Base-by-base conservation (phyloP, 2,329 filamentous ascomycete genomes). In the Albifimbria verrucaria region DNA sequence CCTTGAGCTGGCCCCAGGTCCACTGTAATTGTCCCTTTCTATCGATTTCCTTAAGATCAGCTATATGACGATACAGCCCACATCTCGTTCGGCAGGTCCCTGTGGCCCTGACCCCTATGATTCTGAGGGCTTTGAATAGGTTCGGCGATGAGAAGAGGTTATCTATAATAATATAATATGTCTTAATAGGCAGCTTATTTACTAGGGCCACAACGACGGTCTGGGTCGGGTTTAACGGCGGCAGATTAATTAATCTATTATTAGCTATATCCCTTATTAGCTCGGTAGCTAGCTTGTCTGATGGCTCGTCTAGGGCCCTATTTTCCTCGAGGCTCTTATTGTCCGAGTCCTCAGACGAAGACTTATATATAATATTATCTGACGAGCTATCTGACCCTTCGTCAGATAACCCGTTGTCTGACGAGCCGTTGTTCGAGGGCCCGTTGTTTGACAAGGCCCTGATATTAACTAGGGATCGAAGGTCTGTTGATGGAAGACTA, bases 71-170 rank as follows among this genome's bases (percentile, higher is more conserved):
- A 36, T 50, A 51, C 18, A 60, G 51, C 26, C 55, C 50, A 41
- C 26, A 52, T n/a, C 59, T 61, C 11, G 24, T 43, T 18, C 54
- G 51, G 45, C 49, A 55, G 32, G 47, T 60, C 49, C 58, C 54
- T 52, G 50, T 59, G 21, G 55, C 55, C 1, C 51, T 44, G 4
- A 18, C 11, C 12, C 52, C 48, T 42, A 15, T 15, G 6, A 55
- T 22, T 20, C 50, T 46, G 41, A 60, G 51, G 3, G 17, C 32
- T 10, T 44, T n/a, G n/a, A n/a, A n/a, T n/a, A n/a, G n/a, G n/a
- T n/a, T n/a, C n/a, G n/a, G n/a, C n/a, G n/a, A n/a, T 36, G 28
- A 36, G 28, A 36, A 36, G n/a, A 36, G 28, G 28, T 36, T 36
- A n/a, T 36, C 28, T 36, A 36, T 9, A n/a, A 36, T 10, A n/a